Base-by-base conservation (phyloP, 495 filamentous ascomycete genomes). In the Penicillium pancosmium region DNA sequence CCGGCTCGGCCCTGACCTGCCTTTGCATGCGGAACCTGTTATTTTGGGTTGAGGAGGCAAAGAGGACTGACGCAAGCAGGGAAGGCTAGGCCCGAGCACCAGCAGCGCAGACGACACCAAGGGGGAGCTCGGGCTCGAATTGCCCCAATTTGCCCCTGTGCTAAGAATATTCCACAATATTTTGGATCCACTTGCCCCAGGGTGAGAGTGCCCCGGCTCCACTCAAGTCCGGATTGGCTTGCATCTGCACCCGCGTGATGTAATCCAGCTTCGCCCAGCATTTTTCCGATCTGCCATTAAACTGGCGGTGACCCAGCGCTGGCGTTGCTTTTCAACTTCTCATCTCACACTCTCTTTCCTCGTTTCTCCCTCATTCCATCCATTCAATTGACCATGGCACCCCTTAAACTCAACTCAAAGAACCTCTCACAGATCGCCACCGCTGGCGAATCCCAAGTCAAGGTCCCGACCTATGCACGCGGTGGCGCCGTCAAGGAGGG, bases 401-500 rank as follows among this genome's bases (percentile, higher is more conserved):
- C 75, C 50, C 63, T 77, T 56, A 76, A 75, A 64, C 71, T 79
- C 49, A 77, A 65, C 64, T 71, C 27, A 64, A 56, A 66, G 57
- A 77, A 76, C 60, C 59, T 79, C 47, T 53, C 71, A 46, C 71
- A 71, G 50, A 79, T 79, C 48, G 21, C 63, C 33, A 50, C 68
- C 4, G 65, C 69, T 1, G 69, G 70, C 27, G 56, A 69, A 46
- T 46, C 57, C 13, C 53, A 66, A 41, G 57, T 76, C 57, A 65
- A 71, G 60, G 61, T 72, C 33, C 77, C 77, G 3, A 73, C 61
- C 58, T 77, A 79, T 59, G 44, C 46, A 48, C 77, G 77, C 54
- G 68, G 66, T 62, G 56, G 27, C 44, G 71, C 72, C 15, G 75
- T 79, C 65, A 80, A 80, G 68, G 78, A 80, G 63, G 78, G 78